A percentile compares a stretch with the other conserved stretches of the same genome.
Conservation (phyloP, 148 eudicot species). For the Heliosperma pusillum region DNA sequence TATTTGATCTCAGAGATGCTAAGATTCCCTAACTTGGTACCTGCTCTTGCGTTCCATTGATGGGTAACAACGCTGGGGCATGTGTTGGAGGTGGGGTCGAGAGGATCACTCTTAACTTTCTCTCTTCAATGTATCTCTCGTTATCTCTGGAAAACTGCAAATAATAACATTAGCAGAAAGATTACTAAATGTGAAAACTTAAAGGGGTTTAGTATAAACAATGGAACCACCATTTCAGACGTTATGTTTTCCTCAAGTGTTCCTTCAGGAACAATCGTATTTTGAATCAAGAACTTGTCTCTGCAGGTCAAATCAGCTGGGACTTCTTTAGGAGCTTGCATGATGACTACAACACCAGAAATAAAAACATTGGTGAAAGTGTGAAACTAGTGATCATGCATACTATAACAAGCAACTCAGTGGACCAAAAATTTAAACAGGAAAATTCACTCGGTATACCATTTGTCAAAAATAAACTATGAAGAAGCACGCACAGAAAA, state of each 20-base stretch:
- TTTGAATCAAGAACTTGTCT: slow-evolving; percentile 87
- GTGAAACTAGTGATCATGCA: background rate
- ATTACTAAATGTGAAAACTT: background rate
- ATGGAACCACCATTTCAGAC: slow-evolving; percentile 52
- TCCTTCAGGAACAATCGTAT: slow-evolving; percentile 71
- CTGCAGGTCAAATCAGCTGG: slow-evolving; percentile 77
- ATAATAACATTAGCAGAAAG: background rate
- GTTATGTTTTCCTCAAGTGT: slow-evolving; percentile 67
- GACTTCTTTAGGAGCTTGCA: slow-evolving; percentile 72
- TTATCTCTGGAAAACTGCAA: slow-evolving; percentile 37
- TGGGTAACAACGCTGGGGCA: slow-evolving; percentile 48
- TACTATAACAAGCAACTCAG: slow-evolving; percentile 9
- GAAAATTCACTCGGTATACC: background rate
- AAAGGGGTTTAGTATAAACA: slow-evolving; percentile 10
- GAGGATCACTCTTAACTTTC: slow-evolving; percentile 74
- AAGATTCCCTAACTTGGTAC: slow-evolving; percentile 29
- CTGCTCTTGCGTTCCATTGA: slow-evolving; percentile 45
- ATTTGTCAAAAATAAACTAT: background rate
- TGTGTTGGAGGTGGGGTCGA: slow-evolving; percentile 41
- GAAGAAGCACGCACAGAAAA: background rate
- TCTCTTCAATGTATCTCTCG: slow-evolving; percentile 64
- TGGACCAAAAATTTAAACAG: background rate
- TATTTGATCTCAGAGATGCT: slow-evolving; percentile 20
- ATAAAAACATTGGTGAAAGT: background rate
- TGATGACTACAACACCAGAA: slow-evolving; percentile 55